A percentile compares a stretch with the other conserved stretches of the same genome.
These are phyloP conservation scores for Harringtonia aguacate DNA, from an alignment of 2,329 filamentous ascomycete genomes.

Conservation along the genomic window DNA sequence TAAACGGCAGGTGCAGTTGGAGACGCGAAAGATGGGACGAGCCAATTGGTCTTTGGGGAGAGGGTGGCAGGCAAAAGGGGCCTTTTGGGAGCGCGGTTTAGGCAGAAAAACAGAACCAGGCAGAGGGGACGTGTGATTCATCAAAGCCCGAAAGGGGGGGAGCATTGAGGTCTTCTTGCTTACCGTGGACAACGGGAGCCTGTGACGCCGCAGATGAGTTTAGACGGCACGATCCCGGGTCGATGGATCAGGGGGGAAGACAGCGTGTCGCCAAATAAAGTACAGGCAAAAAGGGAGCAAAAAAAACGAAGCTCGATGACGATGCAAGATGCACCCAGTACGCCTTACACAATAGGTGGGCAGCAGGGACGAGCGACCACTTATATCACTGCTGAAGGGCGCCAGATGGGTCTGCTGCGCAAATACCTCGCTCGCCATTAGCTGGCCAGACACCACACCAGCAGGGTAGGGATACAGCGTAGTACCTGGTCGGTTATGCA, in stretches of 20 bases:
- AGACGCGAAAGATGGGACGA: too few relatives aligned
- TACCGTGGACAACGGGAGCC: too few relatives aligned
- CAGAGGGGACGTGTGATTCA: too few relatives aligned
- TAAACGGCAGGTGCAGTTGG: too few relatives aligned
- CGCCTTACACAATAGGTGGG: neutral
- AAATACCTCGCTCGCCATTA: constrained; percentile 13
- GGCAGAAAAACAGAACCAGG: too few relatives aligned
- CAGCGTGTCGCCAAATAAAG: neutral
- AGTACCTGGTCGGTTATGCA: too few relatives aligned
- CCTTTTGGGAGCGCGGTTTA: too few relatives aligned
- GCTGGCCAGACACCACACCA: constrained; percentile 1
- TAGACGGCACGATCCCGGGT: neutral
- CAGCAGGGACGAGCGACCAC: constrained; percentile 3
- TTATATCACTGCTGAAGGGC: constrained; percentile 4
- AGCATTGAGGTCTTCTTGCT: too few relatives aligned
- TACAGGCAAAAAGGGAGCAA: neutral
- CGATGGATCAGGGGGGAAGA: neutral
- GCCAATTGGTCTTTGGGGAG: too few relatives aligned
- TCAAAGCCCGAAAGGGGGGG: too few relatives aligned
- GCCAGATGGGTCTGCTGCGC: constrained; percentile 3
- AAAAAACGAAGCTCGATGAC: constrained; percentile 1
- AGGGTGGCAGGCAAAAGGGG: too few relatives aligned
- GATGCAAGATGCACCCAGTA: constrained; percentile 4
- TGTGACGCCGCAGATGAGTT: neutral
- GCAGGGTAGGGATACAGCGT: too few relatives aligned